A percentile compares a stretch with the other conserved stretches of the same genome.
phyloP scores from a whole-genome alignment of 768 basidiomycete species.

The Calocybe gangraenosa region DNA sequence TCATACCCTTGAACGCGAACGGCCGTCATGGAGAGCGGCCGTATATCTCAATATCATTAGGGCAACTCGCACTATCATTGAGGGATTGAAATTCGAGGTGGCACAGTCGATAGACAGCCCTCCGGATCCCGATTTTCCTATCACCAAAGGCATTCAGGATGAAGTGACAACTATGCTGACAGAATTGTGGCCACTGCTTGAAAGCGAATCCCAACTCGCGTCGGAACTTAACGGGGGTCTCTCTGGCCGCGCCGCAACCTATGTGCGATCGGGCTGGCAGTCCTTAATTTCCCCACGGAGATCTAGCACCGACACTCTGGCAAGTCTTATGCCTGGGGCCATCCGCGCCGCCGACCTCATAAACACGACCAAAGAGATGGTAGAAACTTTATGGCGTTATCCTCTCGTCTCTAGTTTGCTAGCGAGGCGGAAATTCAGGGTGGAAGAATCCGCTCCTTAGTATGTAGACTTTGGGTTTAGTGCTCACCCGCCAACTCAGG shows the following conservation, averaged over 20 bases:
- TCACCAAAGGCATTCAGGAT: slow-evolving; percentile 8
- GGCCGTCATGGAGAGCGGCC: slow-evolving; percentile 13
- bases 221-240: slow-evolving; percentile 14
- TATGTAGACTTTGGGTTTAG: slow-evolving; percentile 31
- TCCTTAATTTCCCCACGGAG: slow-evolving; percentile 9
- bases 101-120: slow-evolving; percentile 9
- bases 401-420: slow-evolving; percentile 55
- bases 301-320: slow-evolving; percentile 10
- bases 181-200: slow-evolving; percentile 11
- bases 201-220: slow-evolving; percentile 6
- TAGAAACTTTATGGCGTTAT: slow-evolving; percentile 66
- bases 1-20: slow-evolving; percentile 16
- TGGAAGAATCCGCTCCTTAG: slow-evolving; percentile 77
- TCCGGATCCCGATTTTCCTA: slow-evolving; percentile 10
- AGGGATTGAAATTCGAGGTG: slow-evolving; percentile 9
- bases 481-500: neutral
- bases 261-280: slow-evolving; percentile 15
- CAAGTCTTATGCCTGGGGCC: slow-evolving; percentile 4
- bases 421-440: slow-evolving; percentile 50
- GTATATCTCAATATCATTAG: slow-evolving; percentile 16
- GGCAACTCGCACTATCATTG: slow-evolving; percentile 12
- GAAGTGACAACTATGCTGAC: slow-evolving; percentile 7
- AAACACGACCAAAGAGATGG: slow-evolving; percentile 39
- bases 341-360: slow-evolving; percentile 46
- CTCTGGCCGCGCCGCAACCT: slow-evolving; percentile 11